These are phyloP conservation scores for Phytophthora sp. DNA, from an alignment of 352 stramenopile genomes.

Conservation along the genomic window DNA sequence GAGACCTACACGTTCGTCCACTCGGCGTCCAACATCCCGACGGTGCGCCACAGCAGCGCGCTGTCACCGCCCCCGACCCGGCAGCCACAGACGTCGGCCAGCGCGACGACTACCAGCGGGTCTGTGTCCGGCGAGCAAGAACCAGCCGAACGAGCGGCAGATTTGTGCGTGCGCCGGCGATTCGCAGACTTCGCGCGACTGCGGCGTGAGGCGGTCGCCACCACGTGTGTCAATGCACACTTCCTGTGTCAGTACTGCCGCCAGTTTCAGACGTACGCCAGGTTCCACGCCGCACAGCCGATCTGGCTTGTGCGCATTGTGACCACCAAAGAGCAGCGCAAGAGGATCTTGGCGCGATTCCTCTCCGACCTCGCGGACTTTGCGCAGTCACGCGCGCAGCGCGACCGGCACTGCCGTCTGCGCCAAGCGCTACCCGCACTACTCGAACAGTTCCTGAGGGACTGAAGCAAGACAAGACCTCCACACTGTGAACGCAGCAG, in stretches of 20 bases:
- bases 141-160: slow-evolving; percentile 8
- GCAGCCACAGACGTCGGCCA: not conserved
- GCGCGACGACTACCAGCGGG: slow-evolving; percentile 1
- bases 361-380: slow-evolving; percentile 46
- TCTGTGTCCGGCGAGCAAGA: slow-evolving; percentile 16
- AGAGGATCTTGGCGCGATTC: slow-evolving; percentile 49
- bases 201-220: slow-evolving; percentile 28
- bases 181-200: slow-evolving; percentile 38
- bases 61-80: not conserved
- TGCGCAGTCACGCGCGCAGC: slow-evolving; percentile 27
- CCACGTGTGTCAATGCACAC: slow-evolving; percentile 43
- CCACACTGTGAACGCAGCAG: too few relatives aligned
- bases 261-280: slow-evolving; percentile 46
- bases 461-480: slow-evolving; percentile 15
- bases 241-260: slow-evolving; percentile 59
- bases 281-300: slow-evolving; percentile 49
- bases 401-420: slow-evolving; percentile 32
- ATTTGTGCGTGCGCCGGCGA: slow-evolving; percentile 26
- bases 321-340: slow-evolving; percentile 38
- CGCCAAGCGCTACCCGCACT: slow-evolving; percentile 38
- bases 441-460: slow-evolving; percentile 38
- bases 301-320: slow-evolving; percentile 38
- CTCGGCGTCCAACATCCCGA: slow-evolving; percentile 31
- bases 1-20: slow-evolving; percentile 31
- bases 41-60: slow-evolving; percentile 11